Percentiles rank a stretch among this genome's conserved stretches.
These are phyloP conservation scores for Picea sitchensis DNA, from an alignment of 75 land plant species.

Conservation along the genomic window DNA sequence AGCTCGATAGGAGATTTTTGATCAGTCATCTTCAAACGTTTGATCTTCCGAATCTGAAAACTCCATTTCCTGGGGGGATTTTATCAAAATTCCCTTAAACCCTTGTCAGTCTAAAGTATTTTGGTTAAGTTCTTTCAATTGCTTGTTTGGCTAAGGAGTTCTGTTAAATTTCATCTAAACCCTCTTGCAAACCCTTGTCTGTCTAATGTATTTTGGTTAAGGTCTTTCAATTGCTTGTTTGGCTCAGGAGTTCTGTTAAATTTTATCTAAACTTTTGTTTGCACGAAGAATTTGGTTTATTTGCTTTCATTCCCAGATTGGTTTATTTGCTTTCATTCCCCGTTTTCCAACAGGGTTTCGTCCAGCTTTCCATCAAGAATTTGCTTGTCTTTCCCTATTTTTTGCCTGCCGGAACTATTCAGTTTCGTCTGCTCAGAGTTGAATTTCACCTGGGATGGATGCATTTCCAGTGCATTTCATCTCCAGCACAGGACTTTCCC, in stretches of 20 bases:
- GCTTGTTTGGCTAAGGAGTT: background rate
- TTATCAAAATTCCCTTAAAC: background rate
- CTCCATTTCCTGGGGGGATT: background rate
- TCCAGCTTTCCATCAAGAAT: too few relatives aligned
- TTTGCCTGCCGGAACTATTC: too few relatives aligned
- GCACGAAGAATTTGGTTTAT: background rate
- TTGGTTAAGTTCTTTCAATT: background rate
- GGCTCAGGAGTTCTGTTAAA: background rate
- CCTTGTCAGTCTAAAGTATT: background rate
- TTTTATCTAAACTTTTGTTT: background rate
- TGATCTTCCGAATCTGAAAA: too few relatives aligned
- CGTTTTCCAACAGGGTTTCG: too few relatives aligned
- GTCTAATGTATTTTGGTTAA: background rate
- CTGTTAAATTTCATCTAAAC: background rate
- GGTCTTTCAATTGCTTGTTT: background rate
- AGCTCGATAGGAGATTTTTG: background rate
- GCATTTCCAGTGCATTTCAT: too few relatives aligned
- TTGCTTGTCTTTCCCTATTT: too few relatives aligned
- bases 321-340: background rate
- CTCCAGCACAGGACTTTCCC: too few relatives aligned
- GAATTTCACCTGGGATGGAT: too few relatives aligned
- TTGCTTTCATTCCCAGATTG: background rate
- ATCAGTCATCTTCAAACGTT: background rate
- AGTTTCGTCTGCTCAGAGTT: too few relatives aligned
- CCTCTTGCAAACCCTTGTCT: background rate